Percentiles rank a stretch among this genome's conserved stretches.
These are phyloP conservation scores for Naematelia aurantialba DNA, from an alignment of 768 basidiomycete species.

Conservation along the genomic window DNA sequence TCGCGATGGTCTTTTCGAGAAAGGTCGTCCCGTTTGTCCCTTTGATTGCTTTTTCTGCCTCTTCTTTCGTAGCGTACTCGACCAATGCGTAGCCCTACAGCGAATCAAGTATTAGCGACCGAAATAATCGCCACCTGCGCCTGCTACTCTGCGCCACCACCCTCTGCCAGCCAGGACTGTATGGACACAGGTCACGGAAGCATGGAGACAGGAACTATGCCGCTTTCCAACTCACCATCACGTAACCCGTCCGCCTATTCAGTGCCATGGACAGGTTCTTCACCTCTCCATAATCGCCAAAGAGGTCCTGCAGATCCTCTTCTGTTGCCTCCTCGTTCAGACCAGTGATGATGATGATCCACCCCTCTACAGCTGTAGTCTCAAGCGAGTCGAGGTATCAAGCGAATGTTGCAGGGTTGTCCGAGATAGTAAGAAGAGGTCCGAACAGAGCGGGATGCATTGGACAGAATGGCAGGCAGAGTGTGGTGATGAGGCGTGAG, in stretches of 20 bases:
- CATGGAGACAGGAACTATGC: no score
- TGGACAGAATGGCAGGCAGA: background rate
- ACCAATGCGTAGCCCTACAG: constrained; percentile 93
- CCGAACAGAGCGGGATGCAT: background rate
- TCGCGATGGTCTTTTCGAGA: constrained; percentile 79
- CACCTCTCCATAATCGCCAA: constrained; percentile 93
- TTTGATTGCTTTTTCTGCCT: constrained; percentile 90
- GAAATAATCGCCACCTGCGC: background rate
- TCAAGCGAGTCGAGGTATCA: background rate
- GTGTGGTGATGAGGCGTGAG: background rate
- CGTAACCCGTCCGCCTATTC: constrained; percentile 95
- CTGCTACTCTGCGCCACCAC: background rate
- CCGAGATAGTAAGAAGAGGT: background rate
- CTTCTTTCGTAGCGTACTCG: constrained; percentile 91
- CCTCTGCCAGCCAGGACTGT: background rate
- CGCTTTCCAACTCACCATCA: constrained; percentile 76
- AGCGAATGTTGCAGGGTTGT: background rate
- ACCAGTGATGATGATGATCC: constrained; percentile 94
- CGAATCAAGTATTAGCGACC: background rate
- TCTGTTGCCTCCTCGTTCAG: constrained; percentile 98
- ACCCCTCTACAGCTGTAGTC: constrained; percentile 93
- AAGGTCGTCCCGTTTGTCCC: constrained; percentile 76
- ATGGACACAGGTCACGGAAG: no score
- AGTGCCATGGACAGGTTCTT: constrained; percentile 96
- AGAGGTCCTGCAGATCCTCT: constrained; percentile 93